Percentiles rank a stretch among this genome's conserved stretches.
These are phyloP conservation scores for Pleurotus sapidus DNA, from an alignment of 768 basidiomycete species.

Conservation along the genomic window DNA sequence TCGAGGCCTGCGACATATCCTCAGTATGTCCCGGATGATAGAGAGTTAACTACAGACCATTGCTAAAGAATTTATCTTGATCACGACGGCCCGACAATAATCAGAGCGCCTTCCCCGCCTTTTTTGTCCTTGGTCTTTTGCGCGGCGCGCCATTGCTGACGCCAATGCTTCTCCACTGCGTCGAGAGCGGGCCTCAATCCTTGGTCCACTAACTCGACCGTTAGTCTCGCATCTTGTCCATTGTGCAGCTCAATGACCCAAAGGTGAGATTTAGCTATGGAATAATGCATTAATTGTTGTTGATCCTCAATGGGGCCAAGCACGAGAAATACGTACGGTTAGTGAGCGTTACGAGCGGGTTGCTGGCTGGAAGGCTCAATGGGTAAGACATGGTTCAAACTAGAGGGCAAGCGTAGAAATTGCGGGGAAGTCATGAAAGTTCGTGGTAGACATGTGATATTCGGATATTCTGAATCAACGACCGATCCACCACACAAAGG, in stretches of 20 bases:
- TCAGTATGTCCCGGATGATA: neutral
- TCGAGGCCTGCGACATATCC: slow-evolving; percentile 51
- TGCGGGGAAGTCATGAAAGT: too few relatives aligned
- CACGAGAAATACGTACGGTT: slow-evolving; percentile 44
- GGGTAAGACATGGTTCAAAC: slow-evolving; percentile 40
- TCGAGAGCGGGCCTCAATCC: slow-evolving; percentile 72
- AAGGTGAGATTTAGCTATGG: slow-evolving; percentile 49
- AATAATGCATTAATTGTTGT: neutral
- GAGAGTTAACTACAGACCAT: slow-evolving; percentile 41
- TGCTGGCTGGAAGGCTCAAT: slow-evolving; percentile 42
- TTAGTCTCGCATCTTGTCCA: slow-evolving; percentile 71
- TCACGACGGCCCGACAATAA: slow-evolving; percentile 74
- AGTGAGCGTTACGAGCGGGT: slow-evolving; percentile 63
- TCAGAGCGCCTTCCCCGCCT: slow-evolving; percentile 66
- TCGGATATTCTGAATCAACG: too few relatives aligned
- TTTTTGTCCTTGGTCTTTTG: slow-evolving; percentile 40
- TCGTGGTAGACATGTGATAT: too few relatives aligned
- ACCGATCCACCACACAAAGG: too few relatives aligned
- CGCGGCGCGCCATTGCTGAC: slow-evolving; percentile 43
- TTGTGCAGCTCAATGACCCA: slow-evolving; percentile 86
- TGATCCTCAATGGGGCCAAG: neutral
- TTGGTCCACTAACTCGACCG: slow-evolving; percentile 50
- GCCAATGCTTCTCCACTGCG: slow-evolving; percentile 72
- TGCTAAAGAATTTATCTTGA: slow-evolving; percentile 90
- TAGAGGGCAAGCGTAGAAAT: neutral